These are phyloP conservation scores for Lichtheimia hyalospora DNA, from an alignment of 371 early-diverging fungal genomes.

Conservation along the genomic window DNA sequence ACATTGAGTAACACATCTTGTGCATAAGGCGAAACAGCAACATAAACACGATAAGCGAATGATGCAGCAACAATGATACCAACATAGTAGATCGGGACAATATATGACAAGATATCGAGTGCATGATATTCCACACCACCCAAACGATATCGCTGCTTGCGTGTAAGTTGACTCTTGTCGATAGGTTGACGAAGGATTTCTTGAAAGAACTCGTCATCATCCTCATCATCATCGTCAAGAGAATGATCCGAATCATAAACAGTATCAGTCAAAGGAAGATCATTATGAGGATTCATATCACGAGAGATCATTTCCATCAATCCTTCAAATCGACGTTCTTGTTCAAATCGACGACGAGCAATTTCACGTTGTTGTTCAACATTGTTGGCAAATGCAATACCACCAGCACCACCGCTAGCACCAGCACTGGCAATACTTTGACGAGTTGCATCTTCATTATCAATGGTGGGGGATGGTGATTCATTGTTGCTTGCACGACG, in stretches of 20 bases:
- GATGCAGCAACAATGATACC: conserved; percentile 24
- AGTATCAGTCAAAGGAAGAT: neutral
- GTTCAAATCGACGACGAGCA: conserved; percentile 27
- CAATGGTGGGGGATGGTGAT: neutral
- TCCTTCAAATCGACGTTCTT: conserved; percentile 26
- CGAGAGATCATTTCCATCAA: conserved; percentile 11
- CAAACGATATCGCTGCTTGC: conserved; percentile 34
- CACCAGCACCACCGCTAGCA: conserved; percentile 10
- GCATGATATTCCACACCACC: conserved; percentile 50
- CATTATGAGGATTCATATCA: conserved; percentile 1
- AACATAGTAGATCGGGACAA: conserved; percentile 33
- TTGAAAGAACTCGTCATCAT: conserved; percentile 4
- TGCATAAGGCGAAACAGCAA: conserved; percentile 31
- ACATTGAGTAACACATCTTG: conserved; percentile 20
- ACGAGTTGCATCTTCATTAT: neutral
- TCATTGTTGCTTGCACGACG: neutral
- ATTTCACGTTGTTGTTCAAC: conserved; percentile 32
- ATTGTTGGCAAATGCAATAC: conserved; percentile 38
- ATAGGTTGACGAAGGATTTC: conserved; percentile 24
- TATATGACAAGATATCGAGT: conserved; percentile 28
- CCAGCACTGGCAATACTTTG: neutral
- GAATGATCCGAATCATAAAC: neutral
- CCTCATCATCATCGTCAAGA: conserved; percentile 12
- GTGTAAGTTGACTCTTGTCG: conserved; percentile 35
- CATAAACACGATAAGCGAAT: conserved; percentile 30